Evolutionary conservation across 164 flowering plant species (phyloP), one percentile per base, ranked within the genome.

Genomic region (Stephania japonica): DNA sequence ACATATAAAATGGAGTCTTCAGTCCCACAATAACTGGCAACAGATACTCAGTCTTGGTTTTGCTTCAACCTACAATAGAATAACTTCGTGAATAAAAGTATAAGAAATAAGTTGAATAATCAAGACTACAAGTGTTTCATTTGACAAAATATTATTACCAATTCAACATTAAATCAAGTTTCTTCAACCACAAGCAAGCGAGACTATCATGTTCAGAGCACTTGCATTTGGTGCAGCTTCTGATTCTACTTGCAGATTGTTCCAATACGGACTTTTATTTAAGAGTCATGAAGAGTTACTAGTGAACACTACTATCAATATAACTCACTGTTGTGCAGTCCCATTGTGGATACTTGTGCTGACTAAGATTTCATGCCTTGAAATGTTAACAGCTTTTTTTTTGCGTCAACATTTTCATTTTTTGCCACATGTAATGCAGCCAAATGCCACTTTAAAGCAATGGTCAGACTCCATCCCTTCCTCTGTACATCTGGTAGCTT

Each of bases 381-480:
- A 11, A 42, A 74, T 72, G 71, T 69, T 78, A 26, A 71, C 72
- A 53, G 76, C 79, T 78, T 79, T 73, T 71, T 82, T 79, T 82
- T 82, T 11, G 84, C 82, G 73, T 71, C 65, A 71, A 71, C 7
- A 76, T 80, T 78, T 78, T 80, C 78, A 12, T 32, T 67, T 73
- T 81, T 80, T 62, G 83, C 80, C 21, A 78, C 82, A 42, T 78
- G 69, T 59, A 82, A 76, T 67, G 79, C 81, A 70, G 65, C 63
- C 16, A 82, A 82, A 72, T 63, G 83, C 81, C 65, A 82, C 85
- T 66, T 76, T 80, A 56, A 82, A 78, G 70, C 79, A 74, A 72
- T 80, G 83, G 75, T 82, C 85, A 71, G 83, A 83, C 69, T 80
- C 81, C 67, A 82, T 72, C 68, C 85, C 81, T 76, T 83, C 85